phyloP scores from a whole-genome alignment of 2,329 filamentous ascomycete genomes.

The Arthroderma uncinatum region DNA sequence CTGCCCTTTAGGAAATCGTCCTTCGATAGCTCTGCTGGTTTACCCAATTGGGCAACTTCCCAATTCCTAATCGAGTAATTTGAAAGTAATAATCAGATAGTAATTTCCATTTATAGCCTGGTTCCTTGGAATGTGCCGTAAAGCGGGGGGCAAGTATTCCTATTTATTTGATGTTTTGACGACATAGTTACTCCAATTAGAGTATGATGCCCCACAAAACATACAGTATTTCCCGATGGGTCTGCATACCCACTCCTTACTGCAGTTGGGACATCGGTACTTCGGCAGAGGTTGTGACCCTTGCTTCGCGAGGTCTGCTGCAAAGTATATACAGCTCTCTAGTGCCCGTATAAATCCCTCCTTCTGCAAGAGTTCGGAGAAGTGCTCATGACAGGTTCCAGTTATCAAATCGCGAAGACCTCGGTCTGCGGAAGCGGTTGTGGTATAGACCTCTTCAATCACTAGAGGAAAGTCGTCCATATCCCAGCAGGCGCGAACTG shows the following conservation, averaged over 20 bases:
- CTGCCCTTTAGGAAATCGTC: too few species aligned
- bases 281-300: background rate
- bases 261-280: background rate
- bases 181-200: background rate
- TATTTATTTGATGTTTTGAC: too few species aligned
- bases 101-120: too few species aligned
- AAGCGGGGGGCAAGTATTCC: too few species aligned
- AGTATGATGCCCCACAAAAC: background rate
- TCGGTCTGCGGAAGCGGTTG: conserved; percentile 1
- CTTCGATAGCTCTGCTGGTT: too few species aligned
- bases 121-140: too few species aligned
- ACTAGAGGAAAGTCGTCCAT: conserved; percentile 16
- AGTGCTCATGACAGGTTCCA: background rate
- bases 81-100: too few species aligned
- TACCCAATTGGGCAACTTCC: too few species aligned
- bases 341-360: conserved; percentile 1
- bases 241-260: background rate
- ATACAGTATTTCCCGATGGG: background rate
- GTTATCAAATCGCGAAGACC: conserved; percentile 6
- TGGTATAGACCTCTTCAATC: conserved; percentile 5
- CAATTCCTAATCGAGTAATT: too few species aligned
- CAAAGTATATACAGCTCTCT: background rate
- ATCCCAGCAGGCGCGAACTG: conserved; percentile 16
- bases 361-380: background rate
- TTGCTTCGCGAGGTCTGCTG: background rate